Percentiles rank a stretch among this genome's conserved stretches.
Conservation (phyloP, 2,329 filamentous ascomycete genomes). For the Metarhizium robertsii region DNA sequence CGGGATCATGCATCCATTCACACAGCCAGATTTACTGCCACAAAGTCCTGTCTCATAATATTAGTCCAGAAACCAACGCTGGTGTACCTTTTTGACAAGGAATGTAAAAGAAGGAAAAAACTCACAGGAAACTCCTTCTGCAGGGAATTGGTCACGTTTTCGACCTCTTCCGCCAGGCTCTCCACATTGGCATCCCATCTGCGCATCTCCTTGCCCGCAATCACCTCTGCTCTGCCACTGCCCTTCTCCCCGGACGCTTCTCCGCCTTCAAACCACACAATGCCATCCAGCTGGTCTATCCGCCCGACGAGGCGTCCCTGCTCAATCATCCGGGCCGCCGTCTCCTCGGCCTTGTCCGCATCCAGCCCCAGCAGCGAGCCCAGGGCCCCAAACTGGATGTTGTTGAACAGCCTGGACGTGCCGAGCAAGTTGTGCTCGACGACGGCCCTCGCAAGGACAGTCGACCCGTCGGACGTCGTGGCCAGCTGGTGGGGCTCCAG, state of each 20-base stretch:
- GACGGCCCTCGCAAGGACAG: slow-evolving; percentile 85
- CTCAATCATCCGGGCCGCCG: slow-evolving; percentile 92
- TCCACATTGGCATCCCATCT: slow-evolving; percentile 88
- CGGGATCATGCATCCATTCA: slow-evolving; percentile 4
- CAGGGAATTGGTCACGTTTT: slow-evolving; percentile 73
- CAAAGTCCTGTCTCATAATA: slow-evolving; percentile 38
- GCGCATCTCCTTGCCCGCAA: slow-evolving; percentile 62
- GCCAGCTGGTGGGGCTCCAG: slow-evolving; percentile 85
- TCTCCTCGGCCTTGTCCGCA: slow-evolving; percentile 76
- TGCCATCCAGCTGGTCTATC: slow-evolving; percentile 86
- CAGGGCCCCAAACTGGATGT: slow-evolving; percentile 67
- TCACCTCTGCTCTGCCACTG: slow-evolving; percentile 53
- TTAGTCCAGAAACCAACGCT: background rate
- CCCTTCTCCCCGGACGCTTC: slow-evolving; percentile 62
- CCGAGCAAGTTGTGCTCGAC: slow-evolving; percentile 93
- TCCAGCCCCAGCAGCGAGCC: slow-evolving; percentile 70
- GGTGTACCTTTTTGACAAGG: background rate
- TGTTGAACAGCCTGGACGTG: slow-evolving; percentile 69
- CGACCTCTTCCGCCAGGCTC: slow-evolving; percentile 78
- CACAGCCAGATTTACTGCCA: slow-evolving; percentile 40
- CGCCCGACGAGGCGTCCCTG: slow-evolving; percentile 78
- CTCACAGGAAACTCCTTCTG: slow-evolving; percentile 68
- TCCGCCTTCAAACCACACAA: slow-evolving; percentile 77
- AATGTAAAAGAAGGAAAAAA: slow-evolving; percentile 1
- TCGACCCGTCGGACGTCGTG: slow-evolving; percentile 80